Evolutionary conservation across 805 yeast genomes (phyloP), one percentile per base, ranked within the genome.

Genomic region (Wickerhamiella occidentalis): DNA sequence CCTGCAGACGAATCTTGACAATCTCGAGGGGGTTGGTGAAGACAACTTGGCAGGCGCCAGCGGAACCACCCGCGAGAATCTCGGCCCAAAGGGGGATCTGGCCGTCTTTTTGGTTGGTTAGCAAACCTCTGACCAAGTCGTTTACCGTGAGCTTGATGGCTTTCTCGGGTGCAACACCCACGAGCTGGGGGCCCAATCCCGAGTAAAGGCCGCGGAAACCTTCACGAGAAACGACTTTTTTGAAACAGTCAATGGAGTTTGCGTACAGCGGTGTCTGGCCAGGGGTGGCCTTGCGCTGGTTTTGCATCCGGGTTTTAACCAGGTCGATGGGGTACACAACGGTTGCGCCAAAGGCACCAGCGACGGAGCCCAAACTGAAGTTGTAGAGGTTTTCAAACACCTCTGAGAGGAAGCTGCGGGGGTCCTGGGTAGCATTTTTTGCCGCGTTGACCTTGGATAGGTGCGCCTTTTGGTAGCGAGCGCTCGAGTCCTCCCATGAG

Each of bases 281-380:
- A 7, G 70, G 69, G 1, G 80, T 68, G 45, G 76, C 72, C 52
- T 78, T 77, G 56, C 86, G 77, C 69, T 90, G 97, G 53, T 94
- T 94, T 69, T 90, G 98, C 94, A 90, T 86, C 65, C 97, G 78
- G 4, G 98, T 90, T 69, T 90, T 90, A 55, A 90, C 87, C 64
- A 92, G 72, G 68, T 90, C 98, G 56, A 92, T 92, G 28, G 98
- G 98, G 64, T 90, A 90, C 40, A 90, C 98, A 13, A 83, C 85
- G 5, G 96, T 85, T n/a, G 98, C 96, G 54, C 98, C 98, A 66
- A 90, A 79, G 58, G 96, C 92, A 52, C 98, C 98, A 28, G 98
- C 97, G 46, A 88, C 74, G 3, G 96, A 86, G 15, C 98, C 98
- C 52, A 90, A 71, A 26, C 83, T 69, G 66, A 90, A 90, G 52